Conservation (phyloP, 768 basidiomycete species). For the Suillus discolor region DNA sequence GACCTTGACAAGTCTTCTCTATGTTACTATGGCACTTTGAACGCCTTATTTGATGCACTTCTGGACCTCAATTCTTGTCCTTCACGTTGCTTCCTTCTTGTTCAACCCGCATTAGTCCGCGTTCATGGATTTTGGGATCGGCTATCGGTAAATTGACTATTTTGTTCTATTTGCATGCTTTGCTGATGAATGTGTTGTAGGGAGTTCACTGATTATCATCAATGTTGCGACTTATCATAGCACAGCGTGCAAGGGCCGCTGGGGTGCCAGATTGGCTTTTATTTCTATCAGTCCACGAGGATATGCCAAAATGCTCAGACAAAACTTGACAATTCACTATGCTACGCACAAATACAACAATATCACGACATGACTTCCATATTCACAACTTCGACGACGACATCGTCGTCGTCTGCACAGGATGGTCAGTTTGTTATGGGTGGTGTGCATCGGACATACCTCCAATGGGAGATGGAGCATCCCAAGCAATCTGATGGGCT, state of each 20-base stretch:
- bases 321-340: too few species aligned
- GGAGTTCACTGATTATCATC: slow-evolving; percentile 57
- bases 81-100: slow-evolving; percentile 95
- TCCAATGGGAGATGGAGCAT: background rate
- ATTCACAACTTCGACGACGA: too few species aligned
- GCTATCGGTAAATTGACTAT: slow-evolving; percentile 67
- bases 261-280: too few species aligned
- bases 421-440: background rate
- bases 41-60: slow-evolving; percentile 95
- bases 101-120: slow-evolving; percentile 99
- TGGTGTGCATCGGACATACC: background rate
- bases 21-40: slow-evolving; percentile 91
- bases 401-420: background rate
- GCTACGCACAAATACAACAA: too few species aligned
- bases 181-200: slow-evolving; percentile 40
- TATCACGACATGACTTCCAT: too few species aligned
- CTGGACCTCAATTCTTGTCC: slow-evolving; percentile 91
- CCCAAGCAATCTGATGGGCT: background rate
- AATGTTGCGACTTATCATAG: too few species aligned
- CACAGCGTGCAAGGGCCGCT: too few species aligned
- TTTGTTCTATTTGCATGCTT: background rate
- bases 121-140: slow-evolving; percentile 96
- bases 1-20: slow-evolving; percentile 88
- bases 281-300: too few species aligned
- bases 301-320: too few species aligned